Conservation (phyloP, 1,284 basidiomycete genomes). For the Irpex rosettiformis region DNA sequence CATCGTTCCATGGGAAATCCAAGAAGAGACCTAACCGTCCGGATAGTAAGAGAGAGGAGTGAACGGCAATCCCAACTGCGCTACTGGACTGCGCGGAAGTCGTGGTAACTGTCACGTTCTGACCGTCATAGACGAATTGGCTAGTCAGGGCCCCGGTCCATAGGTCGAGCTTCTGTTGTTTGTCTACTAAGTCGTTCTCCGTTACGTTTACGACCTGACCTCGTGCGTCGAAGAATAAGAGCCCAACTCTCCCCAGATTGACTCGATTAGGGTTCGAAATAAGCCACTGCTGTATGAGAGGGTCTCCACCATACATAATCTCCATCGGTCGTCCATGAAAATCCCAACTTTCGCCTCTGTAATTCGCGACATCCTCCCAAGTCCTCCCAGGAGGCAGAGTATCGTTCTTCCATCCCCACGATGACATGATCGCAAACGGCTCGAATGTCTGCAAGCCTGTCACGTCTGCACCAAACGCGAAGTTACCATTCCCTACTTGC, state of each 20-base stretch:
- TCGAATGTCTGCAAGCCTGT: slow-evolving; percentile 57
- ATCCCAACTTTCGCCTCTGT: slow-evolving; percentile 46
- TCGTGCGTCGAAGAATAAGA: slow-evolving; percentile 36
- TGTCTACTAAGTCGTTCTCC: slow-evolving; percentile 35
- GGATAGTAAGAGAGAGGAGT: slow-evolving; percentile 37
- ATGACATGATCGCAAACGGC: slow-evolving; percentile 53
- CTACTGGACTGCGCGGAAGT: slow-evolving; percentile 38
- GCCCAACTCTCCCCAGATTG: slow-evolving; percentile 49
- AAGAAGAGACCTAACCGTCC: slow-evolving; percentile 46
- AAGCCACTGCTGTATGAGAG: slow-evolving; percentile 51
- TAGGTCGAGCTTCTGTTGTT: slow-evolving; percentile 44
- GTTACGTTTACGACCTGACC: slow-evolving; percentile 33
- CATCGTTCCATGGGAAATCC: slow-evolving; percentile 65
- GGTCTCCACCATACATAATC: slow-evolving; percentile 43
- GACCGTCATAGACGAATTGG: slow-evolving; percentile 36
- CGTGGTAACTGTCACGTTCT: slow-evolving; percentile 37
- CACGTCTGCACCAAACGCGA: slow-evolving; percentile 57
- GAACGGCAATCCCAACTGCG: slow-evolving; percentile 38
- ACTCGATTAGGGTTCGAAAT: slow-evolving; percentile 56
- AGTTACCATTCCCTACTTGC: slow-evolving; percentile 61
- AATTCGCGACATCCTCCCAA: slow-evolving; percentile 41
- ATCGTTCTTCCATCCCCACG: slow-evolving; percentile 65
- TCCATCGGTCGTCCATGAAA: slow-evolving; percentile 48
- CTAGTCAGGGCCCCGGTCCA: slow-evolving; percentile 54
- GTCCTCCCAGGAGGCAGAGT: slow-evolving; percentile 43